These are phyloP conservation scores for Blakeslea trispora DNA, from an alignment of 371 early-diverging fungal genomes.

Conservation along the genomic window DNA sequence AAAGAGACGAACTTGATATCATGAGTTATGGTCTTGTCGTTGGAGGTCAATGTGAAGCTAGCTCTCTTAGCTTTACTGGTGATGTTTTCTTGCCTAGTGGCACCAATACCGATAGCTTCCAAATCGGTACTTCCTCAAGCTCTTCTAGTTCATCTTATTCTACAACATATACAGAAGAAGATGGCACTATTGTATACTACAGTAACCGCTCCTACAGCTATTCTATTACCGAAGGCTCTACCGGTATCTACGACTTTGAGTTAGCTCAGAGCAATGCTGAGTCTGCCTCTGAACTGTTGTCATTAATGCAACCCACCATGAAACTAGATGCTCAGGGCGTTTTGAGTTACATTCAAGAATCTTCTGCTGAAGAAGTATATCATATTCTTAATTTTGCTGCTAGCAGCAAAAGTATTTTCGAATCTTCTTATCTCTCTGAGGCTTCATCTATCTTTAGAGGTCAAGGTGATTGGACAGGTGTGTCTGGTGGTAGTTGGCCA, in stretches of 20 bases:
- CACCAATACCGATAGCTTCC: not conserved
- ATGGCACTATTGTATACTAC: not conserved
- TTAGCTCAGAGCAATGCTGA: not conserved
- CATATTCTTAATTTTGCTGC: constrained; percentile 20
- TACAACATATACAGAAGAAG: not conserved
- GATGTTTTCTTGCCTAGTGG: not conserved
- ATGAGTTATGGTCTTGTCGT: not conserved
- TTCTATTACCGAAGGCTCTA: constrained; percentile 1
- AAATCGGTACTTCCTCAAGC: not conserved
- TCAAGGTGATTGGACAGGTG: constrained; percentile 24
- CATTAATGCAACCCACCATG: not conserved
- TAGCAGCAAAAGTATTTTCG: constrained; percentile 7
- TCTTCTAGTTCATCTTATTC: not conserved
- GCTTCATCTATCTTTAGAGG: constrained; percentile 16
- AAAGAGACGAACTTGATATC: not conserved
- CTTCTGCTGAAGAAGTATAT: not conserved
- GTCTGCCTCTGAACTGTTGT: not conserved
- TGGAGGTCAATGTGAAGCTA: not conserved
- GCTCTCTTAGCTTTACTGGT: not conserved
- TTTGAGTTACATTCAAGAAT: not conserved
- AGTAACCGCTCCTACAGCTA: not conserved
- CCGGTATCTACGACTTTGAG: constrained; percentile 4
- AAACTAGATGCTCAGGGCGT: not conserved
- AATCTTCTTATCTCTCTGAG: constrained; percentile 6
- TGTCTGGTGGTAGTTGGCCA: constrained; percentile 1